Base-by-base conservation (phyloP, 768 basidiomycete species). In the Suillus occidentalis region DNA sequence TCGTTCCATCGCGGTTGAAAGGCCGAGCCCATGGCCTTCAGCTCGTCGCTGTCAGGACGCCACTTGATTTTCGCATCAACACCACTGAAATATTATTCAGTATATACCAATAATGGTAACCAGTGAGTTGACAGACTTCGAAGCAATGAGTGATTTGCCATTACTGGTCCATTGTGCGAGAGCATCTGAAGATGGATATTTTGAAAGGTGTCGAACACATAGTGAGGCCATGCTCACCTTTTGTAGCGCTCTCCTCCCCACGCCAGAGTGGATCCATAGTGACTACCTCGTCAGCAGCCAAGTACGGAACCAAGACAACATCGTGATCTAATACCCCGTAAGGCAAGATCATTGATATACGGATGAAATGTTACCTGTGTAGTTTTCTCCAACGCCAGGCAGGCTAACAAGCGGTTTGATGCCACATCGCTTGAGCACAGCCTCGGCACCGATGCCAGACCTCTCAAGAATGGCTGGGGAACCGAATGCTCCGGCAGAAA, bases 311-410 rank as follows among this genome's bases (percentile, higher is more conserved):
- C 25, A 76, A 69, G 1, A 69, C 60, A 4, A 73, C 66, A 20
- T 72, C 72, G 62, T 79, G 77, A 78, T 81, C 63, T 78, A 43
- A 34, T 28, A 10, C 16, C 28, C 20, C 31, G 10, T 6, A 31
- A 61, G 34, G 12, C 18, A 34, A 28, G 14, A 20, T 4, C 31
- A 3, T 6, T n/a, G 2, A 43, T 39, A 34, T 1, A 47, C 12
- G 5, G 20, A 12, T 6, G 45, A 31, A n/a, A 4, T 62, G 71
- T 49, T 60, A 83, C 86, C 85, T 74, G 82, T 79, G 63, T 84
- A 86, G 67, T 91, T 84, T 69, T 89, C 87, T 22, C 91, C 91
- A 1, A 94, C 91, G 20, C 88, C 89, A 1, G 90, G 89, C 16
- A 93, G 83, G 62, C 91, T 85, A 16, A 90, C 80, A 34, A 85